Conservation (phyloP, 2,329 filamentous ascomycete genomes). For the Clonostachys chloroleuca region DNA sequence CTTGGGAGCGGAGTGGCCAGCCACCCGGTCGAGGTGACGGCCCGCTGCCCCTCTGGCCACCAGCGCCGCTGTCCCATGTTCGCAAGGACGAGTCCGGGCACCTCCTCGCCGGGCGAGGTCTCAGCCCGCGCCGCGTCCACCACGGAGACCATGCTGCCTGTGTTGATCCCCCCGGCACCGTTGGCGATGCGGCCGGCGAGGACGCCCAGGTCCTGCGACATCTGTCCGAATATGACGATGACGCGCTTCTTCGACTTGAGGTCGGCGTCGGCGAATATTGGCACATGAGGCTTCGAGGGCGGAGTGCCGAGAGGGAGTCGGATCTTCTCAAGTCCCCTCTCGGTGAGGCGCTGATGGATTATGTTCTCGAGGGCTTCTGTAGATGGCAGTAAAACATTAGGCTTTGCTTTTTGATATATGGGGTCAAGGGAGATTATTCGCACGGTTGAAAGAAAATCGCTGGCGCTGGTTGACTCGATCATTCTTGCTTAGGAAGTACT, state of each 20-base stretch:
- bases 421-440: slow-evolving; percentile 10
- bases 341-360: slow-evolving; percentile 56
- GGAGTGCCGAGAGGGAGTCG: slow-evolving; percentile 54
- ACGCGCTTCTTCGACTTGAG: slow-evolving; percentile 56
- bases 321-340: slow-evolving; percentile 54
- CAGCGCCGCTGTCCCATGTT: slow-evolving; percentile 77
- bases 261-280: slow-evolving; percentile 56
- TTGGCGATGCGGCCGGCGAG: slow-evolving; percentile 66
- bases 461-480: slow-evolving; percentile 74
- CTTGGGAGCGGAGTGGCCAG: slow-evolving; percentile 55
- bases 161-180: slow-evolving; percentile 59
- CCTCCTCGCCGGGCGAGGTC: slow-evolving; percentile 21
- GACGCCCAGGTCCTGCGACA: slow-evolving; percentile 67
- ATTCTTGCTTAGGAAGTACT: slow-evolving; percentile 70
- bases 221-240: slow-evolving; percentile 71
- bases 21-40: slow-evolving; percentile 57
- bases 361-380: slow-evolving; percentile 59
- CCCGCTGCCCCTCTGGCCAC: slow-evolving; percentile 59
- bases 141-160: slow-evolving; percentile 67
- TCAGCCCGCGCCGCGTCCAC: slow-evolving; percentile 39
- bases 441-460: slow-evolving; percentile 70
- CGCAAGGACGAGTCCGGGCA: slow-evolving; percentile 62
- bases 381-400: background rate
- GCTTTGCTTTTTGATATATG: no score
- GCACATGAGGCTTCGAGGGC: slow-evolving; percentile 52